Conservation (phyloP, 352 stramenopile genomes). For the Phytophthora crassamura region DNA sequence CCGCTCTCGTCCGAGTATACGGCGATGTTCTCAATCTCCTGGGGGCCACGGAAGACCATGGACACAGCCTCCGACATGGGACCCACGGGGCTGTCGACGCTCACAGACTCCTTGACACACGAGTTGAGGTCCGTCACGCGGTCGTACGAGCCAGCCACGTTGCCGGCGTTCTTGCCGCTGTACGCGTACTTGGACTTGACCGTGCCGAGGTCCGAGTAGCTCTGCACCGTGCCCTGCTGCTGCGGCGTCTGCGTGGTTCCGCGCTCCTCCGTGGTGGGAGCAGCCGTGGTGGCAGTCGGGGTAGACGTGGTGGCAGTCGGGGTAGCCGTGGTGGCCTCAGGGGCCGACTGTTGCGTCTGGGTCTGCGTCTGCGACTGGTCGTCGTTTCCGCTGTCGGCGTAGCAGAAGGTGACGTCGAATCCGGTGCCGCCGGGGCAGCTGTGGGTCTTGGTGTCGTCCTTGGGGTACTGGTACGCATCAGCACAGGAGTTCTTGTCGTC, state of each 20-base stretch:
- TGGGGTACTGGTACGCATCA: conserved; percentile 70
- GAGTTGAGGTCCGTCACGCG: conserved; percentile 48
- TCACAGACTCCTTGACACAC: conserved; percentile 52
- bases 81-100: conserved; percentile 54
- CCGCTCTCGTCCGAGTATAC: conserved; percentile 46
- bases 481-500: conserved; percentile 41
- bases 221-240: conserved; percentile 25
- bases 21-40: conserved; percentile 68
- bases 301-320: conserved; percentile 1
- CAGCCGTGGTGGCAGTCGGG: conserved; percentile 1
- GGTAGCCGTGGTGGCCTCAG: not conserved
- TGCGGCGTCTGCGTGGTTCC: conserved; percentile 9
- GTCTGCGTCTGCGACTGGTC: conserved; percentile 20
- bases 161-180: conserved; percentile 57
- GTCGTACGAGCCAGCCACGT: conserved; percentile 54
- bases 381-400: conserved; percentile 17
- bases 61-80: conserved; percentile 67
- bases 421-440: conserved; percentile 45
- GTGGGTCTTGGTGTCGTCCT: conserved; percentile 74
- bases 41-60: conserved; percentile 69
- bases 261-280: conserved; percentile 26
- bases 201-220: conserved; percentile 36
- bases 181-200: conserved; percentile 64
- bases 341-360: conserved; percentile 15
- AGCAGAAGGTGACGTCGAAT: conserved; percentile 70